Evolutionary conservation across 805 yeast species (phyloP).

Genomic region (Cyberlindnera mississippiensis): DNA sequence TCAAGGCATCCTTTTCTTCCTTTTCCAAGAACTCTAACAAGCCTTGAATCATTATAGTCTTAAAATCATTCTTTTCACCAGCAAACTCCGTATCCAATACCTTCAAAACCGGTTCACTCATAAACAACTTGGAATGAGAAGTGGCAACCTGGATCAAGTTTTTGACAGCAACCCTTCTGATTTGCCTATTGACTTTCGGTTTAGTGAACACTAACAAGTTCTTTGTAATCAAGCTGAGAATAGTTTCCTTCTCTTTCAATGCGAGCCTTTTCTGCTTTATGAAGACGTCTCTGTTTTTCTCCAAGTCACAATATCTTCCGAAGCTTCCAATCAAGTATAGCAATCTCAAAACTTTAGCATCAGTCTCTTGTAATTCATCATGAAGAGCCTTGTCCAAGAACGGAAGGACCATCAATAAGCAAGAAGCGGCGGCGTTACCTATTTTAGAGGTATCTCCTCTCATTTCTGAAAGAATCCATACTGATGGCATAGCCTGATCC

Average conservation of each 20-base stretch:
- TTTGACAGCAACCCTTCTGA: slow-evolving; percentile 50
- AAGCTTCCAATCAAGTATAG: slow-evolving; percentile 64
- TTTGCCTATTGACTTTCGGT: slow-evolving; percentile 25
- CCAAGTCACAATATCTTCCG: slow-evolving; percentile 67
- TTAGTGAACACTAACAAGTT: slow-evolving; percentile 54
- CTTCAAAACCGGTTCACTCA: slow-evolving; percentile 48
- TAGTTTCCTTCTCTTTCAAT: slow-evolving; percentile 47
- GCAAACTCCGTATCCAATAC: slow-evolving; percentile 50
- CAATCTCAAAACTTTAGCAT: slow-evolving; percentile 49
- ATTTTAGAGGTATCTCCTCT: slow-evolving; percentile 45
- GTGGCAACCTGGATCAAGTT: slow-evolving; percentile 58
- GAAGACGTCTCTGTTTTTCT: slow-evolving; percentile 39
- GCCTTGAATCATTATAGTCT: slow-evolving; percentile 52
- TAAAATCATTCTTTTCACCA: slow-evolving; percentile 36
- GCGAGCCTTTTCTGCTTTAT: slow-evolving; percentile 34
- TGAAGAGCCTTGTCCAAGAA: slow-evolving; percentile 33
- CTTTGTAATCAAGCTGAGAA: slow-evolving; percentile 55
- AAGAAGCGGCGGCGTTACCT: slow-evolving; percentile 60
- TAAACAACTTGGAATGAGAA: slow-evolving; percentile 61
- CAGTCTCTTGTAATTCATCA: slow-evolving; percentile 30
- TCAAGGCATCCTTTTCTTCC: slow-evolving; percentile 48
- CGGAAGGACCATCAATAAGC: slow-evolving; percentile 48
- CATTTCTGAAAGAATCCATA: slow-evolving; percentile 51
- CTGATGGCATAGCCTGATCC: slow-evolving; percentile 69
- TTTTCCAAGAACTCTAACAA: slow-evolving; percentile 51